These are phyloP conservation scores for Penicillium chermesinum DNA, from an alignment of 495 filamentous ascomycete genomes.

Conservation along the genomic window DNA sequence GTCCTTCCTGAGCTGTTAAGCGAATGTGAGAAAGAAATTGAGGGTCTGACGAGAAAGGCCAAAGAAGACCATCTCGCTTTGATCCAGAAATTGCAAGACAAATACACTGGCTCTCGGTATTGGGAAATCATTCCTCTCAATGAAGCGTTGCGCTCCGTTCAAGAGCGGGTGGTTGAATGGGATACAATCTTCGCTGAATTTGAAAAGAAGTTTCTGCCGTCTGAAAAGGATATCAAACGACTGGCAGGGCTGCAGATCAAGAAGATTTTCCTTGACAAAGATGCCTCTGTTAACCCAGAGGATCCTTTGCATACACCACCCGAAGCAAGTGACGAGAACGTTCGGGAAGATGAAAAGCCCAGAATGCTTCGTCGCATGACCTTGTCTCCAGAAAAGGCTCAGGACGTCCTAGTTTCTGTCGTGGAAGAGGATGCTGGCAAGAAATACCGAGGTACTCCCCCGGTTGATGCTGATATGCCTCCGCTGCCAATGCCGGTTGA, in stretches of 20 bases:
- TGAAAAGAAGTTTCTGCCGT: slow-evolving; percentile 89
- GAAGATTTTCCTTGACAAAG: slow-evolving; percentile 87
- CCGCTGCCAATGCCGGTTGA: slow-evolving; percentile 6
- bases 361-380: slow-evolving; percentile 44
- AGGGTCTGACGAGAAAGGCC: slow-evolving; percentile 64
- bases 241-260: slow-evolving; percentile 87
- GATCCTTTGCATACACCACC: slow-evolving; percentile 42
- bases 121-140: slow-evolving; percentile 96
- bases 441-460: slow-evolving; percentile 21
- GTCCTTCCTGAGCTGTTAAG: slow-evolving; percentile 82
- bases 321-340: slow-evolving; percentile 52
- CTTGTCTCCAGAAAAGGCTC: slow-evolving; percentile 62
- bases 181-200: slow-evolving; percentile 84
- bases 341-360: slow-evolving; percentile 27
- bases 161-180: slow-evolving; percentile 93
- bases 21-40: slow-evolving; percentile 74
- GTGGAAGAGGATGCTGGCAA: slow-evolving; percentile 58
- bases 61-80: slow-evolving; percentile 73
- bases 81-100: slow-evolving; percentile 73
- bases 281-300: slow-evolving; percentile 62
- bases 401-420: slow-evolving; percentile 63
- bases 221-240: slow-evolving; percentile 93
- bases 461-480: slow-evolving; percentile 16
- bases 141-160: slow-evolving; percentile 74
- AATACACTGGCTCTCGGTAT: slow-evolving; percentile 88